phyloP scores from a whole-genome alignment of 129 eudicot species.

The Helianthus tuberosus region DNA sequence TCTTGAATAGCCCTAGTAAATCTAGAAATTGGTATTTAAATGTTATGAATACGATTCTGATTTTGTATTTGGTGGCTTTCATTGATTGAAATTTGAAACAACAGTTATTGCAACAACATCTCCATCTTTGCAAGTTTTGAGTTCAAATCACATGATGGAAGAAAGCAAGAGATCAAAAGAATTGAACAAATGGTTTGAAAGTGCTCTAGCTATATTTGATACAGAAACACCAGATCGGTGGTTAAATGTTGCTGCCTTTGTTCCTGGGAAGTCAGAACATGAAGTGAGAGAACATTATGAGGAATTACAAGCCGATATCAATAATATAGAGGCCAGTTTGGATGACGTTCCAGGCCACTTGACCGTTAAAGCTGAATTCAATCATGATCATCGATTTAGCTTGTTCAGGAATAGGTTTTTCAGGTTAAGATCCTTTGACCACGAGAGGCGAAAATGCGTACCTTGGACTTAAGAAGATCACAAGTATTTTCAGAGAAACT shows the following conservation, averaged over 20 bases:
- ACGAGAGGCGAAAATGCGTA: conserved; percentile 83
- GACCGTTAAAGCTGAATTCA: conserved; percentile 55
- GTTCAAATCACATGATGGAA: conserved; percentile 49
- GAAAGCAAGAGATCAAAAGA: conserved; percentile 60
- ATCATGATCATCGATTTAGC: conserved; percentile 45
- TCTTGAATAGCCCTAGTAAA: conserved; percentile 42
- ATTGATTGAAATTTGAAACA: conserved; percentile 9
- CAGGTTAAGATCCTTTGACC: conserved; percentile 59
- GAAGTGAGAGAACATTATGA: conserved; percentile 82
- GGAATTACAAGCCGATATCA: conserved; percentile 73
- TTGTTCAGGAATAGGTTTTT: conserved; percentile 51
- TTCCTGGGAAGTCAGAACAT: conserved; percentile 77
- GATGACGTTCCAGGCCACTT: conserved; percentile 65
- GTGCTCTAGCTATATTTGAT: no score
- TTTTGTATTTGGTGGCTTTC: conserved; percentile 20
- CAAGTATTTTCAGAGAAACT: conserved; percentile 66
- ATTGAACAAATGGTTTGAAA: conserved; percentile 90
- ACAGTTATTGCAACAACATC: conserved; percentile 58
- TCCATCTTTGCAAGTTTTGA: conserved; percentile 43
- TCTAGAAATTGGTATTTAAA: conserved; percentile 37
- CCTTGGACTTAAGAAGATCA: conserved; percentile 99
- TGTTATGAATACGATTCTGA: conserved; percentile 34
- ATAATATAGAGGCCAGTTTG: conserved; percentile 77
- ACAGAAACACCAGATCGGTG: conserved; percentile 84
- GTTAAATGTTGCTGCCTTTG: conserved; percentile 69